A percentile compares a stretch with the other conserved stretches of the same genome.
Evolutionary conservation across 2,329 filamentous ascomycete species (phyloP).

Genomic region (Colletotrichum sp.): DNA sequence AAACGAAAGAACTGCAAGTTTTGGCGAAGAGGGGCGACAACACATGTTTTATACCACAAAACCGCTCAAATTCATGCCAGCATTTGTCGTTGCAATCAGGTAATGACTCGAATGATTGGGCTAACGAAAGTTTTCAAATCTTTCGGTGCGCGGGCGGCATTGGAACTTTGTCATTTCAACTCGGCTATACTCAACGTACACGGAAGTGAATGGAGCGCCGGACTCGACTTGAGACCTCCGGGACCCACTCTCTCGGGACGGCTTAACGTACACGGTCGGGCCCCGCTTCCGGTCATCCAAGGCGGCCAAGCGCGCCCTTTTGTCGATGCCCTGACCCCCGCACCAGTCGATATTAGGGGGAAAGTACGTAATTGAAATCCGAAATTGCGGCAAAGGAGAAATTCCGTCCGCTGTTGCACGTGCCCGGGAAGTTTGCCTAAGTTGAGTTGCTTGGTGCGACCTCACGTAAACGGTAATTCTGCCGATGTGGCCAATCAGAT

Average conservation of each 20-base stretch:
- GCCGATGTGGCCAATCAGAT: neutral
- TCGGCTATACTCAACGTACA: slow-evolving; percentile 13
- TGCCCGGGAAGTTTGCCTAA: neutral
- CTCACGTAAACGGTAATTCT: neutral
- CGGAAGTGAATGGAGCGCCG: neutral
- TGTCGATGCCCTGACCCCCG: neutral
- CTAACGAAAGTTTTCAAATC: neutral
- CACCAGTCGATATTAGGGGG: neutral
- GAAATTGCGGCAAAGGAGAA: neutral
- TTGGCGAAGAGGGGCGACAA: neutral
- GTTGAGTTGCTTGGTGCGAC: neutral
- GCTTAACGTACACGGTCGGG: slow-evolving; percentile 4
- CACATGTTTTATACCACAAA: neutral
- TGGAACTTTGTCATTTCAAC: neutral
- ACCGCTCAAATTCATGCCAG: neutral
- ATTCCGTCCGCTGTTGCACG: neutral
- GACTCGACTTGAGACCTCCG: neutral
- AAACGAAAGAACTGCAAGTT: neutral
- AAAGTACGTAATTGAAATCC: neutral
- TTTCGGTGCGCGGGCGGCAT: neutral
- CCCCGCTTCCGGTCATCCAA: neutral
- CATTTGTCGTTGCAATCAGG: neutral
- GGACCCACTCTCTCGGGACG: neutral
- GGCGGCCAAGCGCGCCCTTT: neutral
- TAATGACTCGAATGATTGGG: neutral